phyloP scores from a whole-genome alignment of 1,139 yeast species.

The Pichia sp. region DNA sequence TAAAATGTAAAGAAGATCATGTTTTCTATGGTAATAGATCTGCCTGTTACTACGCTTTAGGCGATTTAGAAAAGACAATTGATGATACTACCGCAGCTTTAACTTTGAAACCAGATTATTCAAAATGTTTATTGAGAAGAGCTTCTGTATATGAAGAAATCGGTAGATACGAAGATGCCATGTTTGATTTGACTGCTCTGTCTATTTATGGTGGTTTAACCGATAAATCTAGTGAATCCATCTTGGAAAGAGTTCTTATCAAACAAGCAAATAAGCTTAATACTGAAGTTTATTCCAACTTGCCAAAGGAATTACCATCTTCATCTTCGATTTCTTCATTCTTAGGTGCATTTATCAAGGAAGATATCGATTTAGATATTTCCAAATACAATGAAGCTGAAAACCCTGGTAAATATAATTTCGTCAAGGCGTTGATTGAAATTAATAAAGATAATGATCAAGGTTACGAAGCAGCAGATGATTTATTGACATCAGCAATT shows the following conservation, averaged over 20 bases:
- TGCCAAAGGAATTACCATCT: conserved; percentile 63
- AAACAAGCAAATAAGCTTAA: conserved; percentile 65
- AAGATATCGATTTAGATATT: conserved; percentile 28
- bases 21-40: conserved; percentile 90
- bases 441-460: conserved; percentile 58
- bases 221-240: conserved; percentile 68
- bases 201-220: conserved; percentile 72
- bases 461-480: conserved; percentile 70
- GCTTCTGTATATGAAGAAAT: conserved; percentile 81
- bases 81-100: conserved; percentile 85
- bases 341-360: conserved; percentile 60
- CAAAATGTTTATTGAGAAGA: conserved; percentile 78
- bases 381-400: conserved; percentile 27
- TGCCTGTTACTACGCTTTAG: conserved; percentile 84
- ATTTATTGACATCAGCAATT: conserved; percentile 59
- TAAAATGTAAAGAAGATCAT: conserved; percentile 69
- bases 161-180: conserved; percentile 74
- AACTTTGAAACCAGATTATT: conserved; percentile 77
- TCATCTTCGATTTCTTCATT: conserved; percentile 80
- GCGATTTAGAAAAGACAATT: conserved; percentile 73
- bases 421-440: conserved; percentile 61
- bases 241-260: conserved; percentile 81
- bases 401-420: conserved; percentile 51
- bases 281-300: conserved; percentile 46
- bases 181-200: conserved; percentile 85